phyloP scores from a whole-genome alignment of 176 grass and related monocot genomes.

The Elaeis guineensis region DNA sequence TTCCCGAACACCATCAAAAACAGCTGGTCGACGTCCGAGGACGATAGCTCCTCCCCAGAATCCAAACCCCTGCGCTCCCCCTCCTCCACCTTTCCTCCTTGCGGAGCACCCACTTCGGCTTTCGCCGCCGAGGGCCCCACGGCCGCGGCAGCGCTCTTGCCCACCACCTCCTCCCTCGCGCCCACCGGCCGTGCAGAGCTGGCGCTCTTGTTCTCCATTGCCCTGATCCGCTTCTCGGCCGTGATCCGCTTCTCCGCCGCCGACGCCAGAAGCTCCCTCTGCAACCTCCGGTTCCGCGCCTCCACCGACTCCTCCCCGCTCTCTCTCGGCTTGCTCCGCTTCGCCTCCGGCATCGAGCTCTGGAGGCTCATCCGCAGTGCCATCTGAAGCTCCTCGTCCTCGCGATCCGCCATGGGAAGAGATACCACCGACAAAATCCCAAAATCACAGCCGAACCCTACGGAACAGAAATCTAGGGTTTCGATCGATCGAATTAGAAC shows the following conservation, averaged over 20 bases:
- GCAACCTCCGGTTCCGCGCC: constrained; percentile 43
- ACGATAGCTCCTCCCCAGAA: constrained; percentile 48
- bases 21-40: constrained; percentile 44
- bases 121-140: constrained; percentile 21
- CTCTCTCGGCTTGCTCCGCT: constrained; percentile 67
- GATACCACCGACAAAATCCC: not conserved
- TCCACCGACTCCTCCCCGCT: constrained; percentile 49
- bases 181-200: not conserved
- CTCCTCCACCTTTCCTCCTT: constrained; percentile 1
- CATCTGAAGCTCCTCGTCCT: constrained; percentile 95
- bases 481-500: not conserved
- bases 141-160: constrained; percentile 4
- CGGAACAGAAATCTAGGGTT: constrained; percentile 13
- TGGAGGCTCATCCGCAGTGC: constrained; percentile 92
- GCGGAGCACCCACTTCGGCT: constrained; percentile 2
- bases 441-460: constrained; percentile 1
- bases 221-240: constrained; percentile 64
- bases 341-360: constrained; percentile 65
- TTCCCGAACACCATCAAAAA: constrained; percentile 72
- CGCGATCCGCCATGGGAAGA: constrained; percentile 57
- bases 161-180: constrained; percentile 24
- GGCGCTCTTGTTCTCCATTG: constrained; percentile 9
- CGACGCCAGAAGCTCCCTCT: constrained; percentile 82
- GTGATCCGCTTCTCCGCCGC: constrained; percentile 83
- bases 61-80: constrained; percentile 14